Conservation (phyloP, 2,329 filamentous ascomycete species). For the Exophiala lecanii-corni region DNA sequence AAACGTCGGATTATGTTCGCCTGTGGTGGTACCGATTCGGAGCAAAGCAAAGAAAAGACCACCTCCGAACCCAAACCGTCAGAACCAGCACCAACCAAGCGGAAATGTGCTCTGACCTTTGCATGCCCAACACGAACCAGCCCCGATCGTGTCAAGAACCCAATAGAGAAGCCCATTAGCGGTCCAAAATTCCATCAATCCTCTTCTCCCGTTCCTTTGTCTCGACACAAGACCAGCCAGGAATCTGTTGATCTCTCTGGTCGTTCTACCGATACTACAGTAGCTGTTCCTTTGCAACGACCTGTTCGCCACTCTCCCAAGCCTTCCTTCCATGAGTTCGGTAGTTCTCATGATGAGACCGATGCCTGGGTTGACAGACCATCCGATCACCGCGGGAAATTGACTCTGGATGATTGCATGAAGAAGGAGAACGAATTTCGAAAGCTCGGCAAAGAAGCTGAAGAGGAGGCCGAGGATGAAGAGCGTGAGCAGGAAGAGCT, state of each 20-base stretch:
- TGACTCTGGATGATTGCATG: constrained; percentile 87
- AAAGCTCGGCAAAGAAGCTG: constrained; percentile 78
- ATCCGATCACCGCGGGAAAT: constrained; percentile 58
- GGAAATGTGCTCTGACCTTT: constrained; percentile 44
- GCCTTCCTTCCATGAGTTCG: constrained; percentile 78
- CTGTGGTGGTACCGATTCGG: constrained; percentile 63
- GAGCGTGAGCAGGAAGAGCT: constrained; percentile 57
- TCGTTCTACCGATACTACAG: constrained; percentile 15
- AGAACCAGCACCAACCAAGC: constrained; percentile 34
- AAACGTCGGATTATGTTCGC: constrained; percentile 93
- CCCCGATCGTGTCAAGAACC: constrained; percentile 19
- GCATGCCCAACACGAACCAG: constrained; percentile 40
- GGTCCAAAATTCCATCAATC: constrained; percentile 30
- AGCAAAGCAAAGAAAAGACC: constrained; percentile 32
- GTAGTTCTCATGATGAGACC: constrained; percentile 71
- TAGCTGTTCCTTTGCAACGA: neutral
- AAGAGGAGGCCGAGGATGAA: constrained; percentile 79
- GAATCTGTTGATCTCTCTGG: constrained; percentile 16
- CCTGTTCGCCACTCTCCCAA: constrained; percentile 4
- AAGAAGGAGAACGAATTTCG: constrained; percentile 86
- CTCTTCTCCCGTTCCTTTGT: constrained; percentile 34
- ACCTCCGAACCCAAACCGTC: constrained; percentile 30
- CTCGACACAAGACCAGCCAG: constrained; percentile 14
- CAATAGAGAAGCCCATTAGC: constrained; percentile 16
- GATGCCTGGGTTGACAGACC: constrained; percentile 87